Conservation (phyloP, 257 asterid genomes). For the Nicotiana sylvestris region DNA sequence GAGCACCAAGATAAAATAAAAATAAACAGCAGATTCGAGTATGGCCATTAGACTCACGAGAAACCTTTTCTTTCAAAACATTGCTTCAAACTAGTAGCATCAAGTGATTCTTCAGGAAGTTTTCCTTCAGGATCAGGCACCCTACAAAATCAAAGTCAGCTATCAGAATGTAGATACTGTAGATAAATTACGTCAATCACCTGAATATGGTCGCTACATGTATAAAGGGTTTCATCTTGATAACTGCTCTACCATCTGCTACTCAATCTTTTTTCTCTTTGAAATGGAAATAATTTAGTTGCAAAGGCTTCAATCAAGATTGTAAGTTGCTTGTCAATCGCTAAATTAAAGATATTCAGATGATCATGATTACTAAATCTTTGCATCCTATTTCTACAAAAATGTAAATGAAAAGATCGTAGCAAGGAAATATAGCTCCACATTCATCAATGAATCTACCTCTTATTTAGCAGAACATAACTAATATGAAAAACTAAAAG, state of each 20-base stretch:
- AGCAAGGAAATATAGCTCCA: neutral
- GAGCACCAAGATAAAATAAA: neutral
- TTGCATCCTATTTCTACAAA: neutral
- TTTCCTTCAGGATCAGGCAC: slow-evolving; percentile 83
- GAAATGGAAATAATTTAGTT: too few relatives aligned
- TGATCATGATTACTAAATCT: neutral
- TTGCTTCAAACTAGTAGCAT: slow-evolving; percentile 59
- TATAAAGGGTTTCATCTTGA: neutral
- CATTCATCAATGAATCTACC: neutral
- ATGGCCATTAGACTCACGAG: slow-evolving; percentile 53
- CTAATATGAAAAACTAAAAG: neutral
- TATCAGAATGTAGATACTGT: neutral
- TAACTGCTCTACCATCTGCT: neutral
- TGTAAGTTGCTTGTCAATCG: neutral
- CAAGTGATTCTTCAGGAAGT: slow-evolving; percentile 84
- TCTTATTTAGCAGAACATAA: neutral
- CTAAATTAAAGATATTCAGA: neutral
- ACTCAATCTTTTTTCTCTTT: neutral
- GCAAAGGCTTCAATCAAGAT: neutral
- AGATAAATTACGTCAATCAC: neutral
- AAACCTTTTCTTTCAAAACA: slow-evolving; percentile 71
- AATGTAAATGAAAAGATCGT: neutral
- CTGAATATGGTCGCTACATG: neutral
- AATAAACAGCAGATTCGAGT: neutral
- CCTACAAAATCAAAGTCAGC: slow-evolving; percentile 33